Evolutionary conservation across 805 yeast genomes (phyloP), one percentile per base, ranked within the genome.

Genomic region (Candida chauliodis): DNA sequence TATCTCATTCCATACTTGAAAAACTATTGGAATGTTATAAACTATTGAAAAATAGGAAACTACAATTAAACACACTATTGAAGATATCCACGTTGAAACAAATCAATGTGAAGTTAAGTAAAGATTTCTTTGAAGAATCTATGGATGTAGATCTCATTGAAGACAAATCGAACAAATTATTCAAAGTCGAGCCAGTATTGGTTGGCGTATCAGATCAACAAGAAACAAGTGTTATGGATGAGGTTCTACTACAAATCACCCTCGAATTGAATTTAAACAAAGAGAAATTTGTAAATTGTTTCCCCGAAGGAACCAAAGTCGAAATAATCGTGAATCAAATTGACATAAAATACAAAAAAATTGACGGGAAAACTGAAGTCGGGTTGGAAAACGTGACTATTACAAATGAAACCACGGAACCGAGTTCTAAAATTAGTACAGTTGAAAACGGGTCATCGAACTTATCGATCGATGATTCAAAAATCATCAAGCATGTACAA

Each of bases 401-500:
- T 3, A 21, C 30, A 18, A 30, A 43, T 21, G 38, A 43, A 18
- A 3, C 9, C 11, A 22, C 9, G 2, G 31, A 41, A 19, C n/a
- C 21, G 13, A 9, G 4, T 13, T 3, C 6, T 18, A 3, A 4
- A 6, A 13, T 32, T 4, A 20, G 10, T 6, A 14, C 8, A 20
- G 7, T 41, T 8, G 17, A 22, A 8, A 41, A 34, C 11, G 32
- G 32, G 20, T 33, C 36, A 2, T 17, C 15, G 10, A 37, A 41
- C 21, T 37, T 41, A 15, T 15, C 20, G 16, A 11, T 46, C 24
- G n/a, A 30, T 13, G 28, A 32, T 9, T 17, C 28, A 5, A 49
- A 45, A 39, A 40, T 57, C 2, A 18, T 63, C 16, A 55, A 61
- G 22, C 48, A 53, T 30, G 15, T 44, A 8, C 59, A 55, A 30